phyloP scores from a whole-genome alignment of 2,329 filamentous ascomycete genomes.

The Taxawa tesnikishii region DNA sequence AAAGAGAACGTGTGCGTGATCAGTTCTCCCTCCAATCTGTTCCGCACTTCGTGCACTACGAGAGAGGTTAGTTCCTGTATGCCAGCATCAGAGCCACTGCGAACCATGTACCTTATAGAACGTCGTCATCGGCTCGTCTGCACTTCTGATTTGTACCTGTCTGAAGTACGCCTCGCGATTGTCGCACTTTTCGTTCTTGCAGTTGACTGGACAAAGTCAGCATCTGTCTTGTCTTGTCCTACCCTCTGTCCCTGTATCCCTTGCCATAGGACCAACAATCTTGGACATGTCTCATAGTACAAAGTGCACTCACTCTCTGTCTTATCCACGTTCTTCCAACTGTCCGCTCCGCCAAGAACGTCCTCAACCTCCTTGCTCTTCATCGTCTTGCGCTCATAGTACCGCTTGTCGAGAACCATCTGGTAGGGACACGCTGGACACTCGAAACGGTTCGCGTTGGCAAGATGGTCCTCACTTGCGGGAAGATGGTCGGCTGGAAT shows the following conservation, averaged over 20 bases:
- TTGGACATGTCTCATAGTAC: background rate
- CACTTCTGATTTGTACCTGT: constrained; percentile 93
- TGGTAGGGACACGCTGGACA: constrained; percentile 94
- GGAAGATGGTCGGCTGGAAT: constrained; percentile 23
- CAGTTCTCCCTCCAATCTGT: constrained; percentile 32
- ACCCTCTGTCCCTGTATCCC: too few species aligned
- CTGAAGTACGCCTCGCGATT: constrained; percentile 84
- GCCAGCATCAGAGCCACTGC: background rate
- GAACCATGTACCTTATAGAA: constrained; percentile 68
- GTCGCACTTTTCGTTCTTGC: constrained; percentile 66
- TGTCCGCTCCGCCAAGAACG: constrained; percentile 76
- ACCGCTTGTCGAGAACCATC: constrained; percentile 64
- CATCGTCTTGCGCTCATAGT: constrained; percentile 71
- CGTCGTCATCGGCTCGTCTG: constrained; percentile 96
- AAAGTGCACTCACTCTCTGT: constrained; percentile 42
- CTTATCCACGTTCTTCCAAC: constrained; percentile 88
- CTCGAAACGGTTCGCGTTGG: constrained; percentile 66
- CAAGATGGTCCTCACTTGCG: constrained; percentile 24
- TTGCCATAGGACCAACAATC: background rate
- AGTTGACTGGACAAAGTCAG: constrained; percentile 53
- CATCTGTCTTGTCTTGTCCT: background rate
- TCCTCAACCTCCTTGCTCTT: constrained; percentile 80
- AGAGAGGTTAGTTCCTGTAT: constrained; percentile 2
- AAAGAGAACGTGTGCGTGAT: constrained; percentile 5
- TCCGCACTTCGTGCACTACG: constrained; percentile 27